Base-by-base conservation (phyloP, 2,329 filamentous ascomycete genomes). In the Xylaria sp. region DNA sequence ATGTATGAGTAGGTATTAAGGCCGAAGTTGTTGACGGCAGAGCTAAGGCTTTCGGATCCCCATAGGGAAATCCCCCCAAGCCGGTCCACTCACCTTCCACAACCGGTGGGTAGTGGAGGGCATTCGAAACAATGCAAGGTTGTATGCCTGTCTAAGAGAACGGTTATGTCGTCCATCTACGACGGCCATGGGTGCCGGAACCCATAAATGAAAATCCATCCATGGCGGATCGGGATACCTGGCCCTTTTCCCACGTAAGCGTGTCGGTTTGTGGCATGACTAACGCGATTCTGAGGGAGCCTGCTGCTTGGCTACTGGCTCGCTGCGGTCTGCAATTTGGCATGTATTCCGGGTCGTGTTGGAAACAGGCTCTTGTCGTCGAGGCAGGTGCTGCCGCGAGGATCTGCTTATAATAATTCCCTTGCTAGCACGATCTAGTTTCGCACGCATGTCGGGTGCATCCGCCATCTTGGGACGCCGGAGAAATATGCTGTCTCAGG, bases 361-460 rank as follows among this genome's bases (percentile, higher is more conserved):
- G n/a, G 44, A 47, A 43, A 13, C 50, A 43, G 43, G 42, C 19
- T 21, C 38, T n/a, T 47, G 26, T 19, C 41, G 47, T 42, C 46
- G 21, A 44, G 18, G 52, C 43, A 39, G 21, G 44, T 45, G 41
- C 50, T 47, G 16, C 29, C 29, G 29, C 4, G 29, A 44, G 19
- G 19, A 47, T 44, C 37, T 57, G 39, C 29, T 50, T 57, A 46
- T 56, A 53, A 60, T 58, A 56, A 54, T 41, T 48, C 37, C 46
- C 52, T 52, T 51, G 44, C 50, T 57, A 63, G 61, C 61, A 50
- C 55, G 52, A 62, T 59, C 52, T 52, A 44, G 50, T 58, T 59
- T 52, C 47, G 56, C 54, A 51, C 47, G 48, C 50, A 45, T 22
- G 29, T 45, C 42, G 48, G 43, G 22, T 54, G 43, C 48, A 57